phyloP scores from a whole-genome alignment of 148 eudicot species.

The Rhododendron griersonianum region DNA sequence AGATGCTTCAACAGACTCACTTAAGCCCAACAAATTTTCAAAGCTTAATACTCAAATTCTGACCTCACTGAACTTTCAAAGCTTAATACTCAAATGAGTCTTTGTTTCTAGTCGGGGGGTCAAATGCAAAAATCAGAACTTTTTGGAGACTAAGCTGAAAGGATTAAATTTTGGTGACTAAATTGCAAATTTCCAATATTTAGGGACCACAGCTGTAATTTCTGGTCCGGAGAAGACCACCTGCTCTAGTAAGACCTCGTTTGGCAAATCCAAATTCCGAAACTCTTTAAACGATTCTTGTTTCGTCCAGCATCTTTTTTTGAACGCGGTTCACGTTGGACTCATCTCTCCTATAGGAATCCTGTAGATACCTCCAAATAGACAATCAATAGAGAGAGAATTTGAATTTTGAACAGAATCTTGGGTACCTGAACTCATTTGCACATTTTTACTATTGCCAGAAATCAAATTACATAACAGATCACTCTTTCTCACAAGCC shows the following conservation, averaged over 20 bases:
- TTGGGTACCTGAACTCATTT: neutral
- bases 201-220: neutral
- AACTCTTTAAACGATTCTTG: neutral
- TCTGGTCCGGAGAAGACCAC: neutral
- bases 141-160: neutral
- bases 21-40: neutral
- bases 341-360: neutral
- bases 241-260: neutral
- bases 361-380: neutral
- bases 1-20: neutral
- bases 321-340: neutral
- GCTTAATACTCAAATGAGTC: neutral
- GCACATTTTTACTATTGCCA: neutral
- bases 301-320: neutral
- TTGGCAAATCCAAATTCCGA: neutral
- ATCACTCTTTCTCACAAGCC: neutral
- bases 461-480: neutral
- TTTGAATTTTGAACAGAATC: neutral
- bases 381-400: neutral
- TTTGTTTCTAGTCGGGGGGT: neutral
- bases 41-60: neutral
- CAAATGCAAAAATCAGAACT: neutral
- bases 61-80: neutral
- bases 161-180: neutral
- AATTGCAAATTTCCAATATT: neutral